Conservation (phyloP, 78 protist species). For the slime mould (Dictyostelium discoideum) region DNA sequence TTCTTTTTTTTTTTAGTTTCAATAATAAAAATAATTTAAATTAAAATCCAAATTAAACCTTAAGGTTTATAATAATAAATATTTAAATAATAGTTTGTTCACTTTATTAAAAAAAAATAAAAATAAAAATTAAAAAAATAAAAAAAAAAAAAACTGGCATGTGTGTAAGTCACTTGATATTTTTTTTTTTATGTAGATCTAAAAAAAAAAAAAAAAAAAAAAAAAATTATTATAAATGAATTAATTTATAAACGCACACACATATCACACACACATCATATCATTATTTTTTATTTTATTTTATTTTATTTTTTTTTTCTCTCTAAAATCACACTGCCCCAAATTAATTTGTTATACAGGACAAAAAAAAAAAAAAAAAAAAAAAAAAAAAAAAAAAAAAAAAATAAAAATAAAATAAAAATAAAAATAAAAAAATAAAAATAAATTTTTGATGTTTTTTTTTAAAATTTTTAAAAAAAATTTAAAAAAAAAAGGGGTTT, state of each 20-base stretch:
- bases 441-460: background rate
- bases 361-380: too few relatives aligned
- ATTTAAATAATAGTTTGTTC: background rate
- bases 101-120: background rate
- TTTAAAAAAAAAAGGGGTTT: too few relatives aligned
- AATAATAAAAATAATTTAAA: background rate
- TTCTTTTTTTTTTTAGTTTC: background rate
- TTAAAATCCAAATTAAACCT: background rate
- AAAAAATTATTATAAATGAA: background rate
- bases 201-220: too few relatives aligned
- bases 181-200: background rate
- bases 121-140: too few relatives aligned
- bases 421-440: too few relatives aligned
- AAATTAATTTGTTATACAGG: background rate
- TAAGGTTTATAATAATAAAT: background rate
- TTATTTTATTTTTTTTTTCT: too few relatives aligned
- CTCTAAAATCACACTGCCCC: background rate
- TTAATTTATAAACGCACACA: background rate
- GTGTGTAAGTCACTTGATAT: background rate
- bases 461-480: too few relatives aligned
- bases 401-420: too few relatives aligned
- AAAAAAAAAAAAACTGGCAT: background rate
- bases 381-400: too few relatives aligned
- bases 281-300: too few relatives aligned
- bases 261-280: background rate